Percentiles rank a stretch among this genome's conserved stretches.
Evolutionary conservation across 2,329 filamentous ascomycete genomes (phyloP).

Genomic region (Leptosphaerulina australis): DNA sequence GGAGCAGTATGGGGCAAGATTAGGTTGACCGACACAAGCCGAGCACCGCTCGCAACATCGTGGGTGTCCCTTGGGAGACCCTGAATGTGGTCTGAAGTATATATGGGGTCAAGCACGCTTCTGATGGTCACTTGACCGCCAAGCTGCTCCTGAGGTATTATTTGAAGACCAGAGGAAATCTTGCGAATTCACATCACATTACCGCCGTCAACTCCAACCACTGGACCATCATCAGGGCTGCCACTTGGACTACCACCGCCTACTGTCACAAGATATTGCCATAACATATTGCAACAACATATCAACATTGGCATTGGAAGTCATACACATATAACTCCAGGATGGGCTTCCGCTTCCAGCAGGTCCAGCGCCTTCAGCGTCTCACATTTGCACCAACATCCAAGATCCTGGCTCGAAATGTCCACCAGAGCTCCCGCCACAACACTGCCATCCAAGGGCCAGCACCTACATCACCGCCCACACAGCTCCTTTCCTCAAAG

Average conservation of each 20-base stretch:
- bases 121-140: conserved; percentile 11
- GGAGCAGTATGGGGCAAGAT: conserved; percentile 14
- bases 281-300: conserved; percentile 2
- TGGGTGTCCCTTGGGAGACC: conserved; percentile 18
- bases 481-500: conserved; percentile 28
- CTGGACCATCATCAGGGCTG: conserved; percentile 2
- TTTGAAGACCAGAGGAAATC: conserved; percentile 1
- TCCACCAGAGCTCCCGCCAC: conserved; percentile 41
- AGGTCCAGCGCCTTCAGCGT: conserved; percentile 31
- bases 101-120: conserved; percentile 28
- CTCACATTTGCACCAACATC: conserved; percentile 28
- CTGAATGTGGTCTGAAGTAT: conserved; percentile 25
- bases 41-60: conserved; percentile 28
- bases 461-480: conserved; percentile 19
- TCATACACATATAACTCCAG: background rate
- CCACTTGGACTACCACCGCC: too few species aligned
- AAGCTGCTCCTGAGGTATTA: conserved; percentile 9
- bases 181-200: background rate
- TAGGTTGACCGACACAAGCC: conserved; percentile 38
- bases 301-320: conserved; percentile 1
- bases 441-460: conserved; percentile 37
- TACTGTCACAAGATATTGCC: too few species aligned
- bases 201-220: background rate
- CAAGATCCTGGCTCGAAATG: conserved; percentile 34
- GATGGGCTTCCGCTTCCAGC: conserved; percentile 33